phyloP scores from a whole-genome alignment of 495 filamentous ascomycete genomes.

The Hypoxylon rickii region DNA sequence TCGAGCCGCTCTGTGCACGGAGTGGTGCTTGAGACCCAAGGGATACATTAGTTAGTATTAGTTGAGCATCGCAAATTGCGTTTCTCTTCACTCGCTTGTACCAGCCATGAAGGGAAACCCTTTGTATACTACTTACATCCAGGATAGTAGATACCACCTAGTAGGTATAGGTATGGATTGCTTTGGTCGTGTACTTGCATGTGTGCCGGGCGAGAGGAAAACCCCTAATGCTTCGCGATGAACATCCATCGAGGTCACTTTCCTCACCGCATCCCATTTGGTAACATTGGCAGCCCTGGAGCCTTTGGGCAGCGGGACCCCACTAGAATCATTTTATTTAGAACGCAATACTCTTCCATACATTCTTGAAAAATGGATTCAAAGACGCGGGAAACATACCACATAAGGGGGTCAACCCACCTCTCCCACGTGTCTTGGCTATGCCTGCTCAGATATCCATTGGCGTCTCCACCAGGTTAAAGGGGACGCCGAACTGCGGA shows the following conservation, averaged over 20 bases:
- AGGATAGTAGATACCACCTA: no score
- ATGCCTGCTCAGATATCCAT: no score
- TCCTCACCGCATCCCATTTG: neutral
- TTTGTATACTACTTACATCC: no score
- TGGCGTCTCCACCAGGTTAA: neutral
- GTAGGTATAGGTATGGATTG: no score
- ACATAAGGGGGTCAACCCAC: neutral
- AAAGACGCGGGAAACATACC: neutral
- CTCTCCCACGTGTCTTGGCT: conserved; percentile 24
- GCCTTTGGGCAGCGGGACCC: no score
- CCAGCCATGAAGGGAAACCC: no score
- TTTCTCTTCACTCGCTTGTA: no score
- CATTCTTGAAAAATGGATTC: neutral
- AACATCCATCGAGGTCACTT: neutral
- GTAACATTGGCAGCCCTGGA: no score
- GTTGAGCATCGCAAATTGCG: neutral
- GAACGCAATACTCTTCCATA: neutral
- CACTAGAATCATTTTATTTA: neutral
- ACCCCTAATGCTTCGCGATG: neutral
- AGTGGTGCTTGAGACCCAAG: neutral
- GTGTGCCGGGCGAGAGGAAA: no score
- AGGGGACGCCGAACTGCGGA: neutral
- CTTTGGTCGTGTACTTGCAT: no score
- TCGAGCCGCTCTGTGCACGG: neutral
- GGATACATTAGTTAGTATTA: neutral